These are phyloP conservation scores for Penicillium macrosclerotiorum DNA, from an alignment of 495 filamentous ascomycete genomes.

Conservation along the genomic window DNA sequence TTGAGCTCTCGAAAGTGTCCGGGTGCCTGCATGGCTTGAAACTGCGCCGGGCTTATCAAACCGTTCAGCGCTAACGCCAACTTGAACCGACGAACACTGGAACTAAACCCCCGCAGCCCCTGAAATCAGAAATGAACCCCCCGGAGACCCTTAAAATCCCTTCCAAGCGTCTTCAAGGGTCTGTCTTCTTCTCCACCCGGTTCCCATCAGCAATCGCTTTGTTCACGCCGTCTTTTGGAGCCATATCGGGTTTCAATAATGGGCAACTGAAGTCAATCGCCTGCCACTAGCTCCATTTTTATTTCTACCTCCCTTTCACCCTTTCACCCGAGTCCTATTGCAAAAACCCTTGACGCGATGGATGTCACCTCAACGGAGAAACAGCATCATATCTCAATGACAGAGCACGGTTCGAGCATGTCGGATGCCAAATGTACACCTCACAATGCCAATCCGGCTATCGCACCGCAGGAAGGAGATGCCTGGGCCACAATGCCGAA, in stretches of 20 bases:
- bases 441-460: not conserved
- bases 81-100: no score
- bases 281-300: no score
- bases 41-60: no score
- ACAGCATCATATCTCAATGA: not conserved
- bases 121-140: not conserved
- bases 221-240: no score
- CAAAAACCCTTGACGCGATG: not conserved
- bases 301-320: no score
- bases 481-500: constrained; percentile 13
- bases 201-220: no score
- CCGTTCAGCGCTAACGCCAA: no score
- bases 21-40: no score
- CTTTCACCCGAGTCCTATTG: no score
- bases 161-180: constrained; percentile 4
- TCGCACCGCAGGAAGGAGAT: constrained; percentile 1
- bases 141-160: not conserved
- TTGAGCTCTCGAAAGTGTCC: no score
- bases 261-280: no score
- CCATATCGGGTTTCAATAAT: no score
- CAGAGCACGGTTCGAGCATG: not conserved
- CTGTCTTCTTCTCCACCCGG: not conserved
- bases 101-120: not conserved
- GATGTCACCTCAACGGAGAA: not conserved
- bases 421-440: not conserved